Evolutionary conservation across 2,329 filamentous ascomycete species (phyloP).

Genomic region (Paecilomyces sp.): DNA sequence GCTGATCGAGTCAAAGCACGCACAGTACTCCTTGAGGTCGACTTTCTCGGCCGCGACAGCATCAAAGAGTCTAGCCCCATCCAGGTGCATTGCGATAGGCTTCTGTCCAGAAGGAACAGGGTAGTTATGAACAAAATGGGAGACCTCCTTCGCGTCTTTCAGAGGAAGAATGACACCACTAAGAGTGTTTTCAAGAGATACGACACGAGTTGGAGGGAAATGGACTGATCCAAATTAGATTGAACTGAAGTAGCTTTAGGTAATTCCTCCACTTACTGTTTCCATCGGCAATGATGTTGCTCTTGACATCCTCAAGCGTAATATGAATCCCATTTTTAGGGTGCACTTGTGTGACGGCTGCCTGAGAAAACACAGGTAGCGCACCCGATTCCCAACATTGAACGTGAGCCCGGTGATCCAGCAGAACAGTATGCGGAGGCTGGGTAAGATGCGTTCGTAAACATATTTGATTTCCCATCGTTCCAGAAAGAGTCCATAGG

Average conservation of each 20-base stretch:
- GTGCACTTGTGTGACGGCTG: conserved; percentile 19
- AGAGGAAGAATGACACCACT: conserved; percentile 19
- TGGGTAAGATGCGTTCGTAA: conserved; percentile 24
- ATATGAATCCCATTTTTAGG: conserved; percentile 26
- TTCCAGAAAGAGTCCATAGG: conserved; percentile 27
- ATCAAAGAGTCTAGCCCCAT: conserved; percentile 24
- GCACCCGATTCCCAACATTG: conserved; percentile 23
- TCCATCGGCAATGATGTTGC: conserved; percentile 17
- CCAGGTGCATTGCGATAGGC: conserved; percentile 22
- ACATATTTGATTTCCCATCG: conserved; percentile 34
- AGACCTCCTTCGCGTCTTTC: conserved; percentile 20
- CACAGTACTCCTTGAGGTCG: conserved; percentile 20
- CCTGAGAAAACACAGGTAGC: conserved; percentile 22
- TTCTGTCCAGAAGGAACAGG: conserved; percentile 15
- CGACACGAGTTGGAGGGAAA: conserved; percentile 21
- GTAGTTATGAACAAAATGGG: conserved; percentile 16
- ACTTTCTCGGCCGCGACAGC: conserved; percentile 17
- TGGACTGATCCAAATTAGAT: no score
- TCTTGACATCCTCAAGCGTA: conserved; percentile 26
- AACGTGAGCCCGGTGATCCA: conserved; percentile 27
- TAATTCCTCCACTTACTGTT: conserved; percentile 13
- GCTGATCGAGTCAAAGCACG: conserved; percentile 24
- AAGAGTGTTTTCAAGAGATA: conserved; percentile 22
- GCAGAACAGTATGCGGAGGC: conserved; percentile 26
- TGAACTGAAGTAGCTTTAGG: not conserved